phyloP scores from a whole-genome alignment of 441 rosid species.

The Gossypium gossypioides region DNA sequence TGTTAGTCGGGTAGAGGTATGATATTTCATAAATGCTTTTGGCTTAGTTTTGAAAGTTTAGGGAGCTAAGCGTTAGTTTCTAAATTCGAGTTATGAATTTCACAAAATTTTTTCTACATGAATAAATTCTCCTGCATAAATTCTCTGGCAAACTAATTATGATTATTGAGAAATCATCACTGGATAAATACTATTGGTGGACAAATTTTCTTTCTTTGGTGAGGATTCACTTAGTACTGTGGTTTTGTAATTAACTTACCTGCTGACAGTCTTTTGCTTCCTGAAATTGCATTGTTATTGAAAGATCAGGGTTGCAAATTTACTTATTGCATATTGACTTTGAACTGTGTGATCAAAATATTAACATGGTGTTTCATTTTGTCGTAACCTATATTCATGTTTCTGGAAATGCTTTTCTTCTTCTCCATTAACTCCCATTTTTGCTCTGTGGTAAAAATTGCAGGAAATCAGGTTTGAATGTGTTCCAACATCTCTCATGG shows the following conservation, averaged over 20 bases:
- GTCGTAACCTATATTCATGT: not conserved
- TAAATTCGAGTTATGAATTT: not conserved
- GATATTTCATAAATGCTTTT: constrained; percentile 14
- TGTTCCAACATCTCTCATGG: constrained; percentile 89
- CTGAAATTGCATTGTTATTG: not conserved
- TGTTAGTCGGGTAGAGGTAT: constrained; percentile 74
- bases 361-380: not conserved
- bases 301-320: not conserved
- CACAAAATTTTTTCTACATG: not conserved
- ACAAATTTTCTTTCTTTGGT: not conserved
- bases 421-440: constrained; percentile 7
- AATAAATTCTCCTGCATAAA: not conserved
- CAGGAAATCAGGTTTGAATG: constrained; percentile 89
- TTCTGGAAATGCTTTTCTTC: not conserved
- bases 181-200: not conserved
- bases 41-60: not conserved
- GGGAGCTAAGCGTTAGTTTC: not conserved
- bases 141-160: not conserved
- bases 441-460: constrained; percentile 16
- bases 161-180: not conserved
- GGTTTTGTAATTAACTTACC: not conserved
- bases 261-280: not conserved
- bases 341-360: not conserved
- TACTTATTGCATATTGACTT: not conserved
- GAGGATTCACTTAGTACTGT: not conserved